Base-by-base conservation (phyloP, 805 yeast genomes). In the Myxozyma geophila region DNA sequence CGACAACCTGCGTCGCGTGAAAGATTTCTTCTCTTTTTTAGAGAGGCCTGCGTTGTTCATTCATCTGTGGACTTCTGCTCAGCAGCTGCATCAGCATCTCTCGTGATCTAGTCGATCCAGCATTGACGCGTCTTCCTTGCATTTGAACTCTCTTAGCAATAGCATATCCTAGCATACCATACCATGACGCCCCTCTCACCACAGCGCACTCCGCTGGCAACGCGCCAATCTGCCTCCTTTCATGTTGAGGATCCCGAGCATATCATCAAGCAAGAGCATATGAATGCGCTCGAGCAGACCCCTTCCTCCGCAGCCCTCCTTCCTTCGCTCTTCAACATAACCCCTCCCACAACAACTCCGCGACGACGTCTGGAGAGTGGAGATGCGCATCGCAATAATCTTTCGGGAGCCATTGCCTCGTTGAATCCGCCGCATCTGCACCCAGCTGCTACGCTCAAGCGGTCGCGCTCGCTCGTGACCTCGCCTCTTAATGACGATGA, bases 291-390 rank as follows among this genome's bases (percentile, higher is more conserved):
- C 21, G 61, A 54, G 28, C 28, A 28, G 35, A 43, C 62, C 12
- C 62, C 58, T 21, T n/a, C 54, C 19, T 23, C 44, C 28, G 19
- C 64, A 8, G 12, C 15, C 21, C 71, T 75, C 36, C 72, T 75
- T 9, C 78, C 78, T 8, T 74, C 77, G 23, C 77, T 74, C 1
- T 67, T 75, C 40, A 76, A 74, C 56, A 69, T 76, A 59, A 75
- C 78, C 9, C 74, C 75, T 28, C 78, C 78, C 2, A 58, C 62
- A 8, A 62, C 62, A 7, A 53, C 54, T n/a, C 66, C 55, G 19
- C 62, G 59, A 8, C 51, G 66, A 39, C 58, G 66, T 23, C 54
- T 40, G 17, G 53, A 43, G 21, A 50, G 28, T 17, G n/a, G 5
- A 28, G 28, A 28, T 28, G 28, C 28, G 5, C 28, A 3, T 28